Conservation (phyloP, 2,329 filamentous ascomycete species). For the Thermomyces lanuginosus region DNA sequence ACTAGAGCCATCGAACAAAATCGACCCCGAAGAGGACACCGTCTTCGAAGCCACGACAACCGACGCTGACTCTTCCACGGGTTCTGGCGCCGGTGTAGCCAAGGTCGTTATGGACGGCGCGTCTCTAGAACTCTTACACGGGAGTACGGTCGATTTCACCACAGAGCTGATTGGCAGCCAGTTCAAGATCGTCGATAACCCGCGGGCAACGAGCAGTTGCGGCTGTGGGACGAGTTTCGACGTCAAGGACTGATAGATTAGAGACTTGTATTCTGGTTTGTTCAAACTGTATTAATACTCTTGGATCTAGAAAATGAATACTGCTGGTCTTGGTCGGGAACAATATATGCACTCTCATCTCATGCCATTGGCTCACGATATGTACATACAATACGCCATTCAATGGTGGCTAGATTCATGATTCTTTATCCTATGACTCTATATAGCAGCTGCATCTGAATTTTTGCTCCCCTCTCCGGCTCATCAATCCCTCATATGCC, state of each 20-base stretch:
- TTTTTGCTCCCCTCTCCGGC: too few species aligned
- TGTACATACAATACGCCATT: too few species aligned
- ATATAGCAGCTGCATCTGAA: too few species aligned
- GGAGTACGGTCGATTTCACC: constrained; percentile 91
- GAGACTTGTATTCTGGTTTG: too few species aligned
- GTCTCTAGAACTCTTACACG: constrained; percentile 74
- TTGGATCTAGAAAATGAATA: too few species aligned
- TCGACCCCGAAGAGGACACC: constrained; percentile 64
- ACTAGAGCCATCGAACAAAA: constrained; percentile 43
- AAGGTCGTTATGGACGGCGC: constrained; percentile 79
- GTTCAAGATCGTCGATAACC: constrained; percentile 94
- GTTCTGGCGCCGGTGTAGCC: constrained; percentile 36
- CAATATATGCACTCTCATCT: too few species aligned
- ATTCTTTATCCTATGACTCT: too few species aligned
- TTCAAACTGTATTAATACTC: too few species aligned
- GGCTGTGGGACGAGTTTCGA: constrained; percentile 97
- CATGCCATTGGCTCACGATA: too few species aligned
- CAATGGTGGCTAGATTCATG: too few species aligned
- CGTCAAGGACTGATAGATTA: constrained; percentile 47
- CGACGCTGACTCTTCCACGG: constrained; percentile 12
- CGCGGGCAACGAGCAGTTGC: constrained; percentile 79
- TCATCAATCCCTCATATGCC: too few species aligned
- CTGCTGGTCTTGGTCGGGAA: too few species aligned
- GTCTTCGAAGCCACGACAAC: constrained; percentile 54
- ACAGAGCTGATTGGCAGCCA: constrained; percentile 89